Evolutionary conservation across 768 basidiomycete genomes (phyloP).

Genomic region (Russula griseocarnosa): DNA sequence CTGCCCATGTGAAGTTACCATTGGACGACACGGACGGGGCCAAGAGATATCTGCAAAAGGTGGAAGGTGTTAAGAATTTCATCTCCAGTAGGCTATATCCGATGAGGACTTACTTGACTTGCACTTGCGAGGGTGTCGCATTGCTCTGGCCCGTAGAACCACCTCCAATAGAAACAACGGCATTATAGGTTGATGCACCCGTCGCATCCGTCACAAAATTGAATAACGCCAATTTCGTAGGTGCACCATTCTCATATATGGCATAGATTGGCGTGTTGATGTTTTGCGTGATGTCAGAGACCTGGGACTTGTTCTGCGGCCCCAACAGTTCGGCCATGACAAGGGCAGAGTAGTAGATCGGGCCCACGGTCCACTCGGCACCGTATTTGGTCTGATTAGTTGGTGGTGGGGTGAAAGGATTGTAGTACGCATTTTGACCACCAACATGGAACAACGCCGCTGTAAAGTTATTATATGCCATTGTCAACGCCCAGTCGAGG

Average conservation of each 20-base stretch:
- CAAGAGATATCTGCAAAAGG: conserved; percentile 47
- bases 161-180: conserved; percentile 48
- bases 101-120: conserved; percentile 46
- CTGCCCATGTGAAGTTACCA: conserved; percentile 72
- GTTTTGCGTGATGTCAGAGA: conserved; percentile 56
- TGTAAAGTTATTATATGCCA: conserved; percentile 48
- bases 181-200: conserved; percentile 52
- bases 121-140: conserved; percentile 45
- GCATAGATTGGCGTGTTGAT: conserved; percentile 58
- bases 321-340: conserved; percentile 69
- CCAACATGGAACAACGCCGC: conserved; percentile 50
- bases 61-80: background rate
- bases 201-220: conserved; percentile 65
- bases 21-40: conserved; percentile 57
- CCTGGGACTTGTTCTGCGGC: conserved; percentile 53
- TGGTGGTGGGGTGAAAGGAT: conserved; percentile 48
- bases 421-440: conserved; percentile 63
- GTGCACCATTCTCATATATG: conserved; percentile 65
- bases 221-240: conserved; percentile 61
- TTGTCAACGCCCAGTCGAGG: conserved; percentile 50
- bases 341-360: conserved; percentile 69
- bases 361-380: conserved; percentile 67
- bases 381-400: conserved; percentile 51
- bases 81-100: background rate
- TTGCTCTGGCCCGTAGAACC: conserved; percentile 40